These are phyloP conservation scores for Lasiodiplodia sp. DNA, from an alignment of 2,329 filamentous ascomycete species.

Conservation along the genomic window DNA sequence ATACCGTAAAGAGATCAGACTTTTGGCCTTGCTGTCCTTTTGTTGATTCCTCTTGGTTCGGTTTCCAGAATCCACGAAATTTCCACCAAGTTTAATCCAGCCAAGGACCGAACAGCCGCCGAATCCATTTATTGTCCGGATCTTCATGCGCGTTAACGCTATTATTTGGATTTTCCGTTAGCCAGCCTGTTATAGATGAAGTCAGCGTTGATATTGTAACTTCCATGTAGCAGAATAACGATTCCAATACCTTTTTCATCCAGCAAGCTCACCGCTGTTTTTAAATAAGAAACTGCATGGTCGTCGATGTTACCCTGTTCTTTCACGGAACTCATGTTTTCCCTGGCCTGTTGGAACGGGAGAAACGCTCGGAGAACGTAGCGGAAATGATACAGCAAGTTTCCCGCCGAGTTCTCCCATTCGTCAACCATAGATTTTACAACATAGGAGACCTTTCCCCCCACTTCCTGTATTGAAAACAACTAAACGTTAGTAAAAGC, in stretches of 20 bases:
- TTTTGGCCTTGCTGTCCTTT: too few species aligned
- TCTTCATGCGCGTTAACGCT: background rate
- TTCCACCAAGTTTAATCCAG: slow-evolving; percentile 20
- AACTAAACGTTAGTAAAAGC: background rate
- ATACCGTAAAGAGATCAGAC: too few species aligned
- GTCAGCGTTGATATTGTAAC: too few species aligned
- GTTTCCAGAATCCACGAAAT: too few species aligned
- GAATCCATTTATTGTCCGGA: background rate
- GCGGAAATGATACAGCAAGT: slow-evolving; percentile 44
- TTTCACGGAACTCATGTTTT: slow-evolving; percentile 12
- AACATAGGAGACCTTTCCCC: background rate
- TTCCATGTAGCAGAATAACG: background rate
- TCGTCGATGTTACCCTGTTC: background rate
- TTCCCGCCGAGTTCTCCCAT: slow-evolving; percentile 42
- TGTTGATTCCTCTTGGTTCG: too few species aligned
- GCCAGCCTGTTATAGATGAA: too few species aligned
- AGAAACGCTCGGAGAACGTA: slow-evolving; percentile 41
- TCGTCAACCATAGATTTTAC: slow-evolving; percentile 39
- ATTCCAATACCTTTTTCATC: background rate
- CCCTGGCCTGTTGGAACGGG: slow-evolving; percentile 44
- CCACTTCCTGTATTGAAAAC: background rate
- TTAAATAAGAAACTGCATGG: background rate
- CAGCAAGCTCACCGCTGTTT: background rate
- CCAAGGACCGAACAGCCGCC: background rate
- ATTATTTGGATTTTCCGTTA: background rate